Conservation (phyloP, 2,329 filamentous ascomycete species). For the Neofusicoccum cordaticola region DNA sequence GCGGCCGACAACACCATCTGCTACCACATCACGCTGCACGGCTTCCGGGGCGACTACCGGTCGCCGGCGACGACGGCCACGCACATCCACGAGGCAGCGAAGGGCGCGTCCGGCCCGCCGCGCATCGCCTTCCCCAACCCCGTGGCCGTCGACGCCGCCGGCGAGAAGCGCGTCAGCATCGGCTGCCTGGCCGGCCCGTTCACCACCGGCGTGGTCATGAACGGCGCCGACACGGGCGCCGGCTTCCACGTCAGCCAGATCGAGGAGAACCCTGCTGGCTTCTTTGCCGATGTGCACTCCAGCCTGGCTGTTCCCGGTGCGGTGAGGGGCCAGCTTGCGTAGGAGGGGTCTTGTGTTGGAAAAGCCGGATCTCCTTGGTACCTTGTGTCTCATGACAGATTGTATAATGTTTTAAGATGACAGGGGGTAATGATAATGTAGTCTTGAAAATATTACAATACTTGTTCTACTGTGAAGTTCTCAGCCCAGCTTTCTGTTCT, state of each 20-base stretch:
- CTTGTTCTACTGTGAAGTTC: no score
- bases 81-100: conserved; percentile 53
- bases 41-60: conserved; percentile 51
- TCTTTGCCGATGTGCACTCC: conserved; percentile 56
- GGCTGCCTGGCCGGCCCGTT: conserved; percentile 44
- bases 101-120: conserved; percentile 50
- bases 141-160: conserved; percentile 30
- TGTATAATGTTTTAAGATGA: no score
- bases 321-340: conserved; percentile 46
- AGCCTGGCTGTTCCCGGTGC: conserved; percentile 50
- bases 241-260: conserved; percentile 53
- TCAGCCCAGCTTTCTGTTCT: no score
- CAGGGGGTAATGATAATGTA: no score
- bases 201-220: conserved; percentile 40
- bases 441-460: no score
- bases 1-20: conserved; percentile 43
- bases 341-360: no score
- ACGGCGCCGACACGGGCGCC: conserved; percentile 45
- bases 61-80: conserved; percentile 54
- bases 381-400: no score
- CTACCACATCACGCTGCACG: conserved; percentile 52
- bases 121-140: conserved; percentile 54
- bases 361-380: no score
- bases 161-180: conserved; percentile 35
- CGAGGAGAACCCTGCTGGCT: conserved; percentile 48